Evolutionary conservation across 192 early-diverging fungal species (phyloP).

Genomic region (Linderina pennispora): DNA sequence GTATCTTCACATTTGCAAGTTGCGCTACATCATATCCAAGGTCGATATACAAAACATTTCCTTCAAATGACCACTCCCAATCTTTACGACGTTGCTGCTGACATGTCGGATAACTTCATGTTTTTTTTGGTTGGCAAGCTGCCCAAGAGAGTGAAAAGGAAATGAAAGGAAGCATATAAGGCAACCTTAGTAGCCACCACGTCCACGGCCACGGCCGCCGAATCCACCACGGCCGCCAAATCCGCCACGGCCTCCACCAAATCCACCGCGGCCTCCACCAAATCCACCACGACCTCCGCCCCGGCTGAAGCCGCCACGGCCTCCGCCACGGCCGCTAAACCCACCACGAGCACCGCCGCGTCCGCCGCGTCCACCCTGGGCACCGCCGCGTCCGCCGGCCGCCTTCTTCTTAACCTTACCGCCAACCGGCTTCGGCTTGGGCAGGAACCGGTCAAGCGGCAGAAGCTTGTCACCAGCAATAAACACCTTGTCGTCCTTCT

Average conservation of each 20-base stretch:
- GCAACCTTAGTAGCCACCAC: slow-evolving; percentile 34
- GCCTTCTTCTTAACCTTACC: slow-evolving; percentile 52
- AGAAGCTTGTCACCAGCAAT: slow-evolving; percentile 92
- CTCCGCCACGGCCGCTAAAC: slow-evolving; percentile 16
- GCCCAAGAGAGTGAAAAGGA: no score
- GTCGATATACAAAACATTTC: no score
- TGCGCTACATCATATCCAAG: no score
- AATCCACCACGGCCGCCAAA: slow-evolving; percentile 46
- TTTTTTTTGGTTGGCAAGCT: no score
- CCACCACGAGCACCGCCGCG: slow-evolving; percentile 41
- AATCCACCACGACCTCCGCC: slow-evolving; percentile 52
- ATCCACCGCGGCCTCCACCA: slow-evolving; percentile 50
- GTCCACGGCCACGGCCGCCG: slow-evolving; percentile 46
- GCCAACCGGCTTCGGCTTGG: slow-evolving; percentile 73
- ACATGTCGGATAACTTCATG: no score
- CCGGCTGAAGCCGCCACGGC: slow-evolving; percentile 32
- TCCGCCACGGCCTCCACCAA: slow-evolving; percentile 36
- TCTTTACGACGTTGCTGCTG: no score
- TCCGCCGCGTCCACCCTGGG: slow-evolving; percentile 16
- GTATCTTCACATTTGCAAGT: no score
- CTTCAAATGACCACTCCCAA: no score
- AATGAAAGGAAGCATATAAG: no score
- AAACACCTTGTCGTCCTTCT: slow-evolving; percentile 83
- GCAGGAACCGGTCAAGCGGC: slow-evolving; percentile 94
- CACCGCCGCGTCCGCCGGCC: slow-evolving; percentile 52